These are phyloP conservation scores for Penicillium turbatum DNA, from an alignment of 495 filamentous ascomycete species.

Conservation along the genomic window DNA sequence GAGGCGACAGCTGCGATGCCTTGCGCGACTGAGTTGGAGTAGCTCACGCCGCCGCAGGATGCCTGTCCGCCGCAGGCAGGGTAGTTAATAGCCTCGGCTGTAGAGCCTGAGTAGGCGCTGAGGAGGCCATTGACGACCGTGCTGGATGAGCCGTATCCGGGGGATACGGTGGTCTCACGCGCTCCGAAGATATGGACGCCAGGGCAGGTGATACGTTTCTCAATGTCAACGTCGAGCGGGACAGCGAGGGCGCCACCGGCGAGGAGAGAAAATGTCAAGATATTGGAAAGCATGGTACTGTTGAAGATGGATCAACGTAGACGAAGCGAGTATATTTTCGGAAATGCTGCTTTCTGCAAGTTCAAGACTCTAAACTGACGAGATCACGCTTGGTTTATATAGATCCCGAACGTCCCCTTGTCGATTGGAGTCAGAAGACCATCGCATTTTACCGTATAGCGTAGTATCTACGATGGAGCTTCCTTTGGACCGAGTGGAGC, in stretches of 20 bases:
- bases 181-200: constrained; percentile 59
- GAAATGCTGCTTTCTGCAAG: background rate
- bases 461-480: background rate
- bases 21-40: constrained; percentile 48
- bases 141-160: constrained; percentile 50
- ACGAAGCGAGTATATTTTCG: background rate
- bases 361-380: background rate
- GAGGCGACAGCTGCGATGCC: constrained; percentile 51
- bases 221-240: constrained; percentile 14
- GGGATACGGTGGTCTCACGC: constrained; percentile 56
- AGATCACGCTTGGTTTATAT: background rate
- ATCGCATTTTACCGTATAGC: background rate
- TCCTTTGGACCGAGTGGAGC: constrained; percentile 2
- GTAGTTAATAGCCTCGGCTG: constrained; percentile 53
- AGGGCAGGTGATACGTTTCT: constrained; percentile 37
- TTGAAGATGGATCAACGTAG: background rate
- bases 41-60: constrained; percentile 47
- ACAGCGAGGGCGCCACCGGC: constrained; percentile 16
- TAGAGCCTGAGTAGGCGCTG: constrained; percentile 45
- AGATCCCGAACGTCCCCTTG: background rate
- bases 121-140: constrained; percentile 49
- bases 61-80: constrained; percentile 57
- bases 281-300: constrained; percentile 9
- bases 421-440: background rate
- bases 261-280: constrained; percentile 14